phyloP scores from a whole-genome alignment of 768 basidiomycete species.

The Mrakia gelida region DNA sequence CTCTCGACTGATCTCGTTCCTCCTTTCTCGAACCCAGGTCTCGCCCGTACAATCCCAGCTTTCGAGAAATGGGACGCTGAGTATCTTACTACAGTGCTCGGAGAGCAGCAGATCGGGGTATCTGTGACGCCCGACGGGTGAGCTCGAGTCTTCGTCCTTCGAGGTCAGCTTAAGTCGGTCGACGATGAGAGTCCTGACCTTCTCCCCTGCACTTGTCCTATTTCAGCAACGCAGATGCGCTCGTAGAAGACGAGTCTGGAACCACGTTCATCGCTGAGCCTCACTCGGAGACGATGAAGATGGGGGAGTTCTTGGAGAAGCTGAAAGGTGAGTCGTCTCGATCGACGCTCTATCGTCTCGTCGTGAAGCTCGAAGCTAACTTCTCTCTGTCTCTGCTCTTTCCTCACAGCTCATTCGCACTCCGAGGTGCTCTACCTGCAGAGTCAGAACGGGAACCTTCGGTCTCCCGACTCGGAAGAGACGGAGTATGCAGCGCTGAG shows the following conservation, averaged over 20 bases:
- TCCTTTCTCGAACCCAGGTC: background rate
- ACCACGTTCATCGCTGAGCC: constrained; percentile 73
- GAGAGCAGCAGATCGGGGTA: constrained; percentile 57
- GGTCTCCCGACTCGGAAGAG: constrained; percentile 48
- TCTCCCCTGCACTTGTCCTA: constrained; percentile 20
- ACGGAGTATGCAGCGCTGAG: constrained; percentile 63
- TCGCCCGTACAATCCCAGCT: constrained; percentile 40
- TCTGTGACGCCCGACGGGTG: constrained; percentile 83
- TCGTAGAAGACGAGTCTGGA: constrained; percentile 53
- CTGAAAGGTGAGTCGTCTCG: constrained; percentile 41
- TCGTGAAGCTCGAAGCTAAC: background rate
- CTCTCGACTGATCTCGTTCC: background rate
- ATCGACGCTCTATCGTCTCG: background rate
- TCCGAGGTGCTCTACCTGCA: constrained; percentile 67
- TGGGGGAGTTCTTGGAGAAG: constrained; percentile 53
- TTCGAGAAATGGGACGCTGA: constrained; percentile 61
- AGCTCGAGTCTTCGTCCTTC: constrained; percentile 33
- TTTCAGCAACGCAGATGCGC: constrained; percentile 47
- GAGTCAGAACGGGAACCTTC: constrained; percentile 87
- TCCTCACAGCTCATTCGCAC: constrained; percentile 1
- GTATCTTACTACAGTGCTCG: constrained; percentile 59
- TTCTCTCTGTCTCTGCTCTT: constrained; percentile 12
- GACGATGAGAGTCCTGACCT: background rate
- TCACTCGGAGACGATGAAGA: constrained; percentile 61
- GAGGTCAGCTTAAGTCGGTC: background rate